Conservation (phyloP, 2,329 filamentous ascomycete species). For the Pseudogymnoascus sp. region DNA sequence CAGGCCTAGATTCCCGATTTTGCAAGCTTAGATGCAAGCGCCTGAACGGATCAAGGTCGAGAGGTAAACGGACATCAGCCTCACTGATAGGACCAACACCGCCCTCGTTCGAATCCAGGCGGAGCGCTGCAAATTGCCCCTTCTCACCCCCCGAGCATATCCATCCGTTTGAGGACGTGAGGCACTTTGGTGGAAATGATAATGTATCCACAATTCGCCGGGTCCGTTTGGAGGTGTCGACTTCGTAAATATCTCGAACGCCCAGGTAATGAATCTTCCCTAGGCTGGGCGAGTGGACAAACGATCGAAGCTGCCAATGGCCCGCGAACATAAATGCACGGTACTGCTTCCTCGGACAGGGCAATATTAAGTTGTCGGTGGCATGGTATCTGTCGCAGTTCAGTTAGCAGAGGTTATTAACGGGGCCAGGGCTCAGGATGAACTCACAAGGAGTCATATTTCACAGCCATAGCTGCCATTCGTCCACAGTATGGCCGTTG, state of each 20-base stretch:
- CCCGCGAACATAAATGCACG: slow-evolving; percentile 57
- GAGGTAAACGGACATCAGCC: slow-evolving; percentile 37
- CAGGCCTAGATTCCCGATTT: not conserved
- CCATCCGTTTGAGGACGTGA: slow-evolving; percentile 80
- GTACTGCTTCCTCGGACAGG: slow-evolving; percentile 56
- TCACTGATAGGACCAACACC: slow-evolving; percentile 27
- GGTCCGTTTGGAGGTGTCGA: slow-evolving; percentile 61
- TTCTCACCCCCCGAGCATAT: slow-evolving; percentile 83
- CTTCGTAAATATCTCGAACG: slow-evolving; percentile 60
- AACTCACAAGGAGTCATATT: slow-evolving; percentile 6
- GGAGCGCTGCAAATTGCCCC: slow-evolving; percentile 59
- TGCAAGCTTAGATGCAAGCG: slow-evolving; percentile 11
- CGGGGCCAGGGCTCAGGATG: slow-evolving; percentile 9
- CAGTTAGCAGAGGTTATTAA: not conserved
- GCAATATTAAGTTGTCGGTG: slow-evolving; percentile 56
- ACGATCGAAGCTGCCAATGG: slow-evolving; percentile 83
- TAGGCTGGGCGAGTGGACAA: slow-evolving; percentile 71
- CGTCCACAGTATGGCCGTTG: slow-evolving; percentile 6
- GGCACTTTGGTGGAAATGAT: slow-evolving; percentile 70
- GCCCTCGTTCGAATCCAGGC: slow-evolving; percentile 25
- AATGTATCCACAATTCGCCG: slow-evolving; percentile 65
- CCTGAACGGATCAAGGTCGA: slow-evolving; percentile 35
- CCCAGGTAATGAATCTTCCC: slow-evolving; percentile 80
- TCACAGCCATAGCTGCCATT: slow-evolving; percentile 13
- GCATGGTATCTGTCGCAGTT: slow-evolving; percentile 47